Evolutionary conservation across 2,329 filamentous ascomycete species (phyloP).

Genomic region (Alternaria rosae): DNA sequence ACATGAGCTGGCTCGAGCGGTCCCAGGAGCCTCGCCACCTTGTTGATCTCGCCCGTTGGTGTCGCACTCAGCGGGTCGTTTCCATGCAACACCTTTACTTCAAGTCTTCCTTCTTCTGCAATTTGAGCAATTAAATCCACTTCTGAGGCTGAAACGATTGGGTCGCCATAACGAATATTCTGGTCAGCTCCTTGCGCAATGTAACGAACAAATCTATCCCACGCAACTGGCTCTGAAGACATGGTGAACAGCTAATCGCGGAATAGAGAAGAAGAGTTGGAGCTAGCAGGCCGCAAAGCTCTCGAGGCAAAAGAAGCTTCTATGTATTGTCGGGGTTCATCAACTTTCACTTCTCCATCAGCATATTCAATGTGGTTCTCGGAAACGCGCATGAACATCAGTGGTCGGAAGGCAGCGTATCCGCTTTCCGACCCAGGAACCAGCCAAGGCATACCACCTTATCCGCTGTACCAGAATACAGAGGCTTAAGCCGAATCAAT

Average conservation of each 20-base stretch:
- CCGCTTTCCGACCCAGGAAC: too few species aligned
- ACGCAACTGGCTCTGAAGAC: background rate
- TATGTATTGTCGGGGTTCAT: too few species aligned
- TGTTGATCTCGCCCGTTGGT: background rate
- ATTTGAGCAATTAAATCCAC: conserved; percentile 1
- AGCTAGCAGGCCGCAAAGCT: background rate
- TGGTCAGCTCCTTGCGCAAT: background rate
- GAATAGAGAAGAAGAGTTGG: background rate
- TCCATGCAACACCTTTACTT: background rate
- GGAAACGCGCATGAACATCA: too few species aligned
- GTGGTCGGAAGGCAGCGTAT: too few species aligned
- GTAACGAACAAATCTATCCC: conserved; percentile 5
- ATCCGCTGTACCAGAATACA: too few species aligned
- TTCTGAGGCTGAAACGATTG: conserved; percentile 1
- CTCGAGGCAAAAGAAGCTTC: too few species aligned
- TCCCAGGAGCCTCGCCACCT: background rate
- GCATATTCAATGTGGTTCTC: too few species aligned
- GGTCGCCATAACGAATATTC: conserved; percentile 1
- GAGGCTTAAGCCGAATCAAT: too few species aligned
- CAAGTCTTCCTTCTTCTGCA: background rate
- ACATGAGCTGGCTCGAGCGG: conserved; percentile 33
- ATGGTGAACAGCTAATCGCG: background rate
- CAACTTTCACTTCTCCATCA: too few species aligned
- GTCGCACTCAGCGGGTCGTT: too few species aligned
- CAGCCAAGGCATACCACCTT: too few species aligned